phyloP scores from a whole-genome alignment of 805 yeast genomes.

The Lipomyces lipofer region DNA sequence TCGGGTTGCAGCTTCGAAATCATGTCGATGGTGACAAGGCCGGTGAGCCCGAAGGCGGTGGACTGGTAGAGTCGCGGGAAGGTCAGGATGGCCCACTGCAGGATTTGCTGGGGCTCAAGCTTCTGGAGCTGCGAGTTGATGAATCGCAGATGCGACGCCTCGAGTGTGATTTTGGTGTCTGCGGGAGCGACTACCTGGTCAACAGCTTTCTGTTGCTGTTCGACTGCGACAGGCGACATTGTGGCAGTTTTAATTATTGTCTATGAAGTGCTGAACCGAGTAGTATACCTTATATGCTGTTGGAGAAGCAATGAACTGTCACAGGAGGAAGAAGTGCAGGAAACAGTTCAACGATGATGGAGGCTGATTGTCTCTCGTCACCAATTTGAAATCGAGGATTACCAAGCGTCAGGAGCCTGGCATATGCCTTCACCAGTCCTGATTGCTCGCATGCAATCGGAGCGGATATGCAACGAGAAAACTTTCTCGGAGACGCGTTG shows the following conservation, averaged over 20 bases:
- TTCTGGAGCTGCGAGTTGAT: constrained; percentile 62
- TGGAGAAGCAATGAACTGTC: background rate
- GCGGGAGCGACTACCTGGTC: background rate
- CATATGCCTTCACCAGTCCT: too few species aligned
- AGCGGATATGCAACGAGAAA: too few species aligned
- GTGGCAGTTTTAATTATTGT: too few species aligned
- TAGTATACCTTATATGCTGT: too few species aligned
- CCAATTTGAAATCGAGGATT: background rate
- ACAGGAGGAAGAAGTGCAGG: background rate
- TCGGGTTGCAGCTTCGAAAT: constrained; percentile 52
- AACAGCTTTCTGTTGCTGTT: background rate
- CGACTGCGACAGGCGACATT: constrained; percentile 27
- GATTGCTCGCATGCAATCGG: background rate
- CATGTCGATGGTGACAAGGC: constrained; percentile 84
- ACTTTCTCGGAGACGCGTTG: background rate
- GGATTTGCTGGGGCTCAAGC: constrained; percentile 66
- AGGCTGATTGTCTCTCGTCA: too few species aligned
- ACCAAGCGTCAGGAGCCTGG: background rate
- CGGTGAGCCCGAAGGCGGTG: constrained; percentile 93
- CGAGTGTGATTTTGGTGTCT: constrained; percentile 38
- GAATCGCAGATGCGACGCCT: constrained; percentile 60
- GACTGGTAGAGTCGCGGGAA: constrained; percentile 85
- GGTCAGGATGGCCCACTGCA: constrained; percentile 80
- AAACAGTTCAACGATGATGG: background rate
- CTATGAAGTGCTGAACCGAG: too few species aligned